Percentiles rank a stretch among this genome's conserved stretches.
Evolutionary conservation across 768 basidiomycete genomes (phyloP).

Genomic region (Kwoniella sp.): DNA sequence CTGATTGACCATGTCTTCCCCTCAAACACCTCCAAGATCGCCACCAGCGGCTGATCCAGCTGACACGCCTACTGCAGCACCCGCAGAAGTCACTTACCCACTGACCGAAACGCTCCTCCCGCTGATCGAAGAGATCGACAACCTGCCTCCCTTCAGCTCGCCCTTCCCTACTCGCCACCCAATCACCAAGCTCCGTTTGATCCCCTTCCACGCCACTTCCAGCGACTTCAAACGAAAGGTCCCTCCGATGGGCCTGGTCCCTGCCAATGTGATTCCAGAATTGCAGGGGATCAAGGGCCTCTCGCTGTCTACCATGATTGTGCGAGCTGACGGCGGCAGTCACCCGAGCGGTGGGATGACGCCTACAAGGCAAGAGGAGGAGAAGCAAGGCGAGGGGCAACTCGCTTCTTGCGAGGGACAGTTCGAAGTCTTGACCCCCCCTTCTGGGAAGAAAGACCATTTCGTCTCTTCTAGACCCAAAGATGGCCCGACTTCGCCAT

Average conservation of each 20-base stretch:
- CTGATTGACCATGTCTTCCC: too few species aligned
- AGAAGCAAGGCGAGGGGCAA: too few species aligned
- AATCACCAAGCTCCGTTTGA: conserved; percentile 7
- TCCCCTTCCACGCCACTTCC: conserved; percentile 29
- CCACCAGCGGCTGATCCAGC: neutral
- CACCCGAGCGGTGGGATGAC: neutral
- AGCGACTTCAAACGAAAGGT: conserved; percentile 19
- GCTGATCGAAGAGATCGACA: conserved; percentile 24
- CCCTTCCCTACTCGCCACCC: conserved; percentile 23
- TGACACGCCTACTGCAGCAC: neutral
- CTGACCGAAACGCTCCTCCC: neutral
- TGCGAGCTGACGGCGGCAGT: conserved; percentile 27
- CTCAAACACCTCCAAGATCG: neutral
- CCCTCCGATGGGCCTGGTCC: conserved; percentile 57
- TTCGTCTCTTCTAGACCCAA: too few species aligned
- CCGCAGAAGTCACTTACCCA: neutral
- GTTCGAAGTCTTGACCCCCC: neutral
- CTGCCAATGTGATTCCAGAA: conserved; percentile 41
- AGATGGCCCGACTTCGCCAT: too few species aligned
- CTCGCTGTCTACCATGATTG: conserved; percentile 26
- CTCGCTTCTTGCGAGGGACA: neutral
- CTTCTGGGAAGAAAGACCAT: too few species aligned
- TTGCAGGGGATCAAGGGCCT: conserved; percentile 8
- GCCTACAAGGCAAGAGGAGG: too few species aligned
- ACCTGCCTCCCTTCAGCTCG: conserved; percentile 19